Evolutionary conservation across 2,329 filamentous ascomycete species (phyloP).

Genomic region (Xylariaceae sp.): DNA sequence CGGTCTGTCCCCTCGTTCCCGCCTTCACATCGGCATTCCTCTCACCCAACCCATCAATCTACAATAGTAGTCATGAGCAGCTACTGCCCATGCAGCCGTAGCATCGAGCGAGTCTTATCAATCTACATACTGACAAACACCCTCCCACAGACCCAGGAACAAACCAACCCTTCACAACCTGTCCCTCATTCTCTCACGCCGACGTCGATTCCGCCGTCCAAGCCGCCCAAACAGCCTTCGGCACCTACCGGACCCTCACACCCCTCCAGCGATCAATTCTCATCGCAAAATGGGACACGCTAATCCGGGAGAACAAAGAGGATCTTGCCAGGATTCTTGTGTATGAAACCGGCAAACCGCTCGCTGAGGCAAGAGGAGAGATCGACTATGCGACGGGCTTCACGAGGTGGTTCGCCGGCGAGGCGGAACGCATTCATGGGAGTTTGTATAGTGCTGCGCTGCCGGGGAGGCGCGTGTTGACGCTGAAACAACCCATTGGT

Average conservation of each 20-base stretch:
- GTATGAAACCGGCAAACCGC: slow-evolving; percentile 59
- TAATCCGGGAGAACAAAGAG: slow-evolving; percentile 60
- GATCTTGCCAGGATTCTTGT: slow-evolving; percentile 63
- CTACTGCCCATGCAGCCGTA: background rate
- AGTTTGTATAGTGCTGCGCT: slow-evolving; percentile 57
- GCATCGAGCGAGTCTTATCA: background rate
- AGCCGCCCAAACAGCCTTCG: slow-evolving; percentile 59
- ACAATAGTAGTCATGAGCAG: too few species aligned
- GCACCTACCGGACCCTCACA: slow-evolving; percentile 57
- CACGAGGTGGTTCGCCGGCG: slow-evolving; percentile 55
- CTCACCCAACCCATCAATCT: too few species aligned
- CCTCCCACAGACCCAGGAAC: slow-evolving; percentile 42
- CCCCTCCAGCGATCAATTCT: slow-evolving; percentile 60
- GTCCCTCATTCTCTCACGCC: slow-evolving; percentile 45
- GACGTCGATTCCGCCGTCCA: slow-evolving; percentile 62
- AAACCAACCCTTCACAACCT: slow-evolving; percentile 40
- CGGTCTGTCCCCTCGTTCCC: slow-evolving; percentile 33
- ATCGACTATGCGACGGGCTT: slow-evolving; percentile 55
- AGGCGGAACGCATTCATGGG: slow-evolving; percentile 53
- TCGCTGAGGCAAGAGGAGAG: slow-evolving; percentile 52
- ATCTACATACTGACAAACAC: background rate
- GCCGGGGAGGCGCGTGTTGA: slow-evolving; percentile 64
- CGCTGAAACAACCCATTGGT: slow-evolving; percentile 72
- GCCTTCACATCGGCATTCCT: too few species aligned
- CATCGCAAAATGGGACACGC: slow-evolving; percentile 62